These are phyloP conservation scores for Gautieria morchelliformis DNA, from an alignment of 768 basidiomycete species.

Conservation along the genomic window DNA sequence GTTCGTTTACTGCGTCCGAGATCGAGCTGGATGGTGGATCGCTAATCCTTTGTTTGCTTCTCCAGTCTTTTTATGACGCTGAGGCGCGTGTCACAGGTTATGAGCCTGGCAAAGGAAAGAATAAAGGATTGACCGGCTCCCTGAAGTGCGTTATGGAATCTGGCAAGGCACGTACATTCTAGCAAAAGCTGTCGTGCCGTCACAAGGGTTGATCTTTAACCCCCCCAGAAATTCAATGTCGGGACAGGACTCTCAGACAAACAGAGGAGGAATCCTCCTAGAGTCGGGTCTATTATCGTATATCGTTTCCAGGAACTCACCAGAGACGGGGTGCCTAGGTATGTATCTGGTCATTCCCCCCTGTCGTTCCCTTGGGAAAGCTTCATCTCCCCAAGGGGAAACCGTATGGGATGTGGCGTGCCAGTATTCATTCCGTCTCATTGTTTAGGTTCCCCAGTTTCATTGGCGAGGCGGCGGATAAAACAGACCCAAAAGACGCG, in stretches of 20 bases:
- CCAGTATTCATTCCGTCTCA: too few species aligned
- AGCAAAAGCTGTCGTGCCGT: background rate
- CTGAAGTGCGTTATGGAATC: constrained; percentile 61
- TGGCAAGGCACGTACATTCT: constrained; percentile 34
- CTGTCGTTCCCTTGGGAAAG: background rate
- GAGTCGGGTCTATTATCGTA: constrained; percentile 42
- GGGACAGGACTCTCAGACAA: constrained; percentile 47
- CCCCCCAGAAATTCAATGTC: constrained; percentile 41
- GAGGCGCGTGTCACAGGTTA: constrained; percentile 55
- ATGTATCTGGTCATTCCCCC: background rate
- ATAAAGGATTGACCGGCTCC: constrained; percentile 42
- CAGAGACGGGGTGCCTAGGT: constrained; percentile 48
- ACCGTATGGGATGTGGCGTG: too few species aligned
- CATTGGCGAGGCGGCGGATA: constrained; percentile 43
- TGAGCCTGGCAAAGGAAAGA: constrained; percentile 50
- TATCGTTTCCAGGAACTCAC: constrained; percentile 57
- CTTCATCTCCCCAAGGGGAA: background rate
- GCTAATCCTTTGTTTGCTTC: background rate
- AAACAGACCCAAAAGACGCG: constrained; percentile 45
- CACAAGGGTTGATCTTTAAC: background rate
- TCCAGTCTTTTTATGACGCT: constrained; percentile 48
- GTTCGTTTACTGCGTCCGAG: constrained; percentile 15
- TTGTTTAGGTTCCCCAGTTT: constrained; percentile 41
- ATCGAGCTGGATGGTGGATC: background rate
- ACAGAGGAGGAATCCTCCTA: constrained; percentile 44